Percentiles rank a stretch among this genome's conserved stretches.
Evolutionary conservation across 257 asterid species (phyloP).

Genomic region (Agastache rugosa): DNA sequence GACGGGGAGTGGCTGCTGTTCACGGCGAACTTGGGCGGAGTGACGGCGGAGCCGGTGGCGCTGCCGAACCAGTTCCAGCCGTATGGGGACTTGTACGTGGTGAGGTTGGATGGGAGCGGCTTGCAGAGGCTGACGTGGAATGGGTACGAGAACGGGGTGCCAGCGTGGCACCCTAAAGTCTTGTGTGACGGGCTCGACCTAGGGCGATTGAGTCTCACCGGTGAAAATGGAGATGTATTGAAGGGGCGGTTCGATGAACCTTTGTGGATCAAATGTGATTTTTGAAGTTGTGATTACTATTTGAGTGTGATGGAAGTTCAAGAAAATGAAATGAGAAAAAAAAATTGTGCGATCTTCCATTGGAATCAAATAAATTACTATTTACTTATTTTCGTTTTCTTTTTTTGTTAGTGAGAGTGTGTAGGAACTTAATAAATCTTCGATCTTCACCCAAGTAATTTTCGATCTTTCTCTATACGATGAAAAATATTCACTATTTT

Average conservation of each 20-base stretch:
- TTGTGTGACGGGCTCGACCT: constrained; percentile 25
- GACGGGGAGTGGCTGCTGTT: constrained; percentile 81
- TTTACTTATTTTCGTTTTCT: no score
- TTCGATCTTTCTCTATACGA: background rate
- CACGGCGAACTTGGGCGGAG: constrained; percentile 70
- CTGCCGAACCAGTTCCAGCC: constrained; percentile 90
- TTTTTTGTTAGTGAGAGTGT: no score
- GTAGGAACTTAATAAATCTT: no score
- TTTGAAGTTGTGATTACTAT: constrained; percentile 27
- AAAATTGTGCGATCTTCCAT: background rate
- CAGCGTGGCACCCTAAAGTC: constrained; percentile 65
- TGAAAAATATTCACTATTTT: no score
- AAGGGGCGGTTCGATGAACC: constrained; percentile 67
- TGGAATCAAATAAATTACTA: no score
- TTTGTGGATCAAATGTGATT: constrained; percentile 61
- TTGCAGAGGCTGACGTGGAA: constrained; percentile 75
- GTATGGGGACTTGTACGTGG: constrained; percentile 74
- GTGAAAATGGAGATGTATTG: constrained; percentile 48
- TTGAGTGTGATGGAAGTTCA: no score
- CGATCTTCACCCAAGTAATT: background rate
- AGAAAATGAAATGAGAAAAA: background rate
- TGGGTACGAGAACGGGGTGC: constrained; percentile 85
- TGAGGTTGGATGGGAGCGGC: constrained; percentile 74
- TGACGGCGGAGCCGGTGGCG: constrained; percentile 76
- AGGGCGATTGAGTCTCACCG: constrained; percentile 33